A percentile compares a stretch with the other conserved stretches of the same genome.
These are phyloP conservation scores for Conringia planisiliqua DNA, from an alignment of 345 rosid species.

Conservation along the genomic window DNA sequence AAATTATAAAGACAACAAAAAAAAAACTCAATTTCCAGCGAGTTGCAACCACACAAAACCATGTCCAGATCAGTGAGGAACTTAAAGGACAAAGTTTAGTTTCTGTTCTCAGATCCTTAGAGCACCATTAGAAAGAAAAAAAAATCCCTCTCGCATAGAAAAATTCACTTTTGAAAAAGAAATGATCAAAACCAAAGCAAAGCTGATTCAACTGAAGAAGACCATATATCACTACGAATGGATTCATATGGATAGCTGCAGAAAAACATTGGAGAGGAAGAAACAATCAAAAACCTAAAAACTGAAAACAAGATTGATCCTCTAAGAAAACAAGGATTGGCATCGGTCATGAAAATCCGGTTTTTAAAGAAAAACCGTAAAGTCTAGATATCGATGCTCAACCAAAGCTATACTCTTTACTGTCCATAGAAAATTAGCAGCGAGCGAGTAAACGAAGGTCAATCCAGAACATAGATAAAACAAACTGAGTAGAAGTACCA, in stretches of 20 bases:
- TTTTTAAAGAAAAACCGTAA: not conserved
- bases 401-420: not conserved
- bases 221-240: not conserved
- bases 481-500: not conserved
- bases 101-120: conserved; percentile 2
- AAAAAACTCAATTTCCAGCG: not conserved
- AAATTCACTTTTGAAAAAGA: not conserved
- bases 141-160: not conserved
- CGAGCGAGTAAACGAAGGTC: not conserved
- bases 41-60: not conserved
- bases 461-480: conserved; percentile 1
- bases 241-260: conserved; percentile 6
- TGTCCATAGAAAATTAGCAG: not conserved
- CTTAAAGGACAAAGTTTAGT: not conserved
- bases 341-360: not conserved
- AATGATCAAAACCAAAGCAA: not conserved
- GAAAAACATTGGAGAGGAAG: not conserved
- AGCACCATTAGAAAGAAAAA: not conserved
- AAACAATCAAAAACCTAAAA: not conserved
- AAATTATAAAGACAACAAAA: not conserved
- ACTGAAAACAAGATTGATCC: conserved; percentile 4
- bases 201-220: conserved; percentile 2
- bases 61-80: not conserved
- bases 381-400: not conserved
- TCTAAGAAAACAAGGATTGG: not conserved